phyloP scores from a whole-genome alignment of 2,329 filamentous ascomycete species.

The Corinectria fuckeliana region DNA sequence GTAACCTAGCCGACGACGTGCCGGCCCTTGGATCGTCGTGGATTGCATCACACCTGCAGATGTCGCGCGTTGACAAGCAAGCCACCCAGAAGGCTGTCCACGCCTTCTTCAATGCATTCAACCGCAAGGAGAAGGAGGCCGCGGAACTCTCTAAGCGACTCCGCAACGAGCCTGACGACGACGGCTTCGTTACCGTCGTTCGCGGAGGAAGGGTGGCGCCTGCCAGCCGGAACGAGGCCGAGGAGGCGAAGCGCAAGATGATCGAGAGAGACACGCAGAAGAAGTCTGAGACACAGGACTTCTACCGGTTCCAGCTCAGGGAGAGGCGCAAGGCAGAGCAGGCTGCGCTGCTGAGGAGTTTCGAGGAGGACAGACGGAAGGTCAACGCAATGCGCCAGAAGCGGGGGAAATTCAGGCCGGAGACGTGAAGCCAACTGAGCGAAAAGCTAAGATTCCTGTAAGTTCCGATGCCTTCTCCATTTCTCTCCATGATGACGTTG shows the following conservation, averaged over 20 bases:
- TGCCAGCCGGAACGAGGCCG: conserved; percentile 74
- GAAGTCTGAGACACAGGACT: conserved; percentile 71
- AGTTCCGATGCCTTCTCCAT: conserved; percentile 5
- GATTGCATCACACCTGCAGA: conserved; percentile 70
- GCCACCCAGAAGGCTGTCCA: conserved; percentile 78
- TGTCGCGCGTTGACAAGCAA: conserved; percentile 72
- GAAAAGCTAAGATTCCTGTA: conserved; percentile 21
- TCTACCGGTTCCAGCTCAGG: conserved; percentile 83
- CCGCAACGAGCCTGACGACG: conserved; percentile 85
- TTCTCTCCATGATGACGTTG: conserved; percentile 55
- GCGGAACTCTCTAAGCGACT: conserved; percentile 67
- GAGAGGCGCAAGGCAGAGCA: conserved; percentile 81
- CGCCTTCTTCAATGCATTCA: conserved; percentile 86
- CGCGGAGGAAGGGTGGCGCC: conserved; percentile 78
- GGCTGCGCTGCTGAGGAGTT: conserved; percentile 70
- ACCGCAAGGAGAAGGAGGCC: conserved; percentile 70
- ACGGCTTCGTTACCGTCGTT: conserved; percentile 93
- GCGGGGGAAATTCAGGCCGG: conserved; percentile 66
- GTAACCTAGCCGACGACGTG: conserved; percentile 61
- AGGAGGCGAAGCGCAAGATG: conserved; percentile 64
- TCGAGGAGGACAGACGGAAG: conserved; percentile 77
- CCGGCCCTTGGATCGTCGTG: conserved; percentile 63
- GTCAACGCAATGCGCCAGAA: conserved; percentile 74
- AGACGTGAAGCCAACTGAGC: conserved; percentile 44
- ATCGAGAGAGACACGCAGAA: conserved; percentile 68